A percentile compares a stretch with the other conserved stretches of the same genome.
phyloP scores from a whole-genome alignment of 2,329 filamentous ascomycete species.

The Xylariaceae sp. region DNA sequence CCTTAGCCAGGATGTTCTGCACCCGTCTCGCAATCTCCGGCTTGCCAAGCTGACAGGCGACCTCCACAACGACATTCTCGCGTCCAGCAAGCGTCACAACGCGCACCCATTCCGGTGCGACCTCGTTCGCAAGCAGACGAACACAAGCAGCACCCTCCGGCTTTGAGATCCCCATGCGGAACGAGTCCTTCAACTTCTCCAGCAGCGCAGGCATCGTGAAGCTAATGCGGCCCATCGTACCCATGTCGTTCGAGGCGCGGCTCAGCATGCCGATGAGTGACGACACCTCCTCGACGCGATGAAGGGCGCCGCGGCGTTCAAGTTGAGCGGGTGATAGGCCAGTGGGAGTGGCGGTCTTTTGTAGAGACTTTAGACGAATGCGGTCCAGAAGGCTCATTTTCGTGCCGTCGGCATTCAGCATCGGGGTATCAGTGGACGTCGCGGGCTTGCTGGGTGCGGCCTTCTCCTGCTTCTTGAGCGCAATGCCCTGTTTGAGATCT shows the following conservation, averaged over 20 bases:
- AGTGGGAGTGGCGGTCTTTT: constrained; percentile 40
- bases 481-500: constrained; percentile 60
- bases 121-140: constrained; percentile 47
- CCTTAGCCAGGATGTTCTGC: constrained; percentile 19
- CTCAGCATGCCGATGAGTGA: constrained; percentile 63
- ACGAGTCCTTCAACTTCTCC: constrained; percentile 62
- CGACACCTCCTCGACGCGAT: constrained; percentile 63
- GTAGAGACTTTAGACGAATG: constrained; percentile 64
- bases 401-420: constrained; percentile 40
- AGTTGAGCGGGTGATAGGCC: constrained; percentile 51
- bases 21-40: constrained; percentile 32
- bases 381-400: constrained; percentile 70
- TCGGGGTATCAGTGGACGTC: constrained; percentile 23
- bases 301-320: constrained; percentile 58
- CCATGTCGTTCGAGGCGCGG: constrained; percentile 38
- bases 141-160: constrained; percentile 50
- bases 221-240: constrained; percentile 51
- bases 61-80: constrained; percentile 54
- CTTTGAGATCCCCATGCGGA: constrained; percentile 49
- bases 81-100: constrained; percentile 47
- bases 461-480: constrained; percentile 45
- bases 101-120: constrained; percentile 53
- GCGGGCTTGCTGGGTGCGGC: constrained; percentile 32
- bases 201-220: constrained; percentile 61
- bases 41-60: constrained; percentile 34